phyloP scores from a whole-genome alignment of 768 basidiomycete genomes.

The Lactarius sp. region DNA sequence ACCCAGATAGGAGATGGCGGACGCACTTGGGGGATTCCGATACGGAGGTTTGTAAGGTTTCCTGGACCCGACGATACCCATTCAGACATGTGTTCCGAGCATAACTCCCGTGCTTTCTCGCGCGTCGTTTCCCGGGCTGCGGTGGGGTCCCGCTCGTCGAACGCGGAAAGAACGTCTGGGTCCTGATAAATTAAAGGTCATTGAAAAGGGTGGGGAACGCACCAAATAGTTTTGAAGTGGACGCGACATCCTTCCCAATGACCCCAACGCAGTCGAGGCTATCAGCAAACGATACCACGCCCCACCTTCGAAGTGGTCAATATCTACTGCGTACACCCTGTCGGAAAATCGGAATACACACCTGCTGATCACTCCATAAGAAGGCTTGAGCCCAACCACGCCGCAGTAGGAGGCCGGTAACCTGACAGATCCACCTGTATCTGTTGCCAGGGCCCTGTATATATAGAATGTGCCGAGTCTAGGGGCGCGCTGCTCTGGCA shows the following conservation, averaged over 20 bases:
- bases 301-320: conserved; percentile 54
- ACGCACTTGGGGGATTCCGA: conserved; percentile 71
- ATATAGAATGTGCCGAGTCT: neutral
- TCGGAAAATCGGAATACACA: conserved; percentile 31
- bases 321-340: neutral
- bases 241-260: conserved; percentile 50
- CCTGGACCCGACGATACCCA: conserved; percentile 3
- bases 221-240: conserved; percentile 61
- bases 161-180: conserved; percentile 35
- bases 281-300: conserved; percentile 90
- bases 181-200: neutral
- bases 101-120: conserved; percentile 32
- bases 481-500: neutral
- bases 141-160: conserved; percentile 74
- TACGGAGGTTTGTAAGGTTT: conserved; percentile 49
- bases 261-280: conserved; percentile 94
- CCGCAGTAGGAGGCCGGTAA: conserved; percentile 95
- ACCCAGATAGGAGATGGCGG: neutral
- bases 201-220: conserved; percentile 27
- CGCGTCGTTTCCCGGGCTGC: conserved; percentile 45
- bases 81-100: conserved; percentile 4
- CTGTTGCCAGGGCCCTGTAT: conserved; percentile 80
- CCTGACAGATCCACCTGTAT: conserved; percentile 92
- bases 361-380: conserved; percentile 89
- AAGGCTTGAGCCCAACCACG: conserved; percentile 88